Evolutionary conservation across 2,329 filamentous ascomycete species (phyloP).

Genomic region (Trichocomaceae sp.): DNA sequence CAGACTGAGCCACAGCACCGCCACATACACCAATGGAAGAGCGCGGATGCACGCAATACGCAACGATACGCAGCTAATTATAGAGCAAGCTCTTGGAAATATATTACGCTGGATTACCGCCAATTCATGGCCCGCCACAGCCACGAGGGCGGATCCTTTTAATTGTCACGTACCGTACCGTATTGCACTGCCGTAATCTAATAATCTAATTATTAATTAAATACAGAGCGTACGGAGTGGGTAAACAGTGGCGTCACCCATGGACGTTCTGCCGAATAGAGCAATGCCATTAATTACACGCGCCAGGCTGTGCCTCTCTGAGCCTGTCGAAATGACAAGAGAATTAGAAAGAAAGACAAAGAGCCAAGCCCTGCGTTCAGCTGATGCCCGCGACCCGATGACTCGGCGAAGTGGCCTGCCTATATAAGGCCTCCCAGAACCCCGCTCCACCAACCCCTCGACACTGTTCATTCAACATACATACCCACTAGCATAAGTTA

Average conservation of each 20-base stretch:
- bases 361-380: background rate
- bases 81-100: background rate
- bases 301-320: too few species aligned
- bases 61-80: background rate
- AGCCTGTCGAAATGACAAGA: background rate
- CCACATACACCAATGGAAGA: too few species aligned
- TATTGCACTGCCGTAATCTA: too few species aligned
- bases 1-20: too few species aligned
- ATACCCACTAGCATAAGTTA: too few species aligned
- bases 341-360: background rate
- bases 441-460: slow-evolving; percentile 6
- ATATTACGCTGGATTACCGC: background rate
- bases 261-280: too few species aligned
- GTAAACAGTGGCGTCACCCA: too few species aligned
- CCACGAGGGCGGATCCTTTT: background rate
- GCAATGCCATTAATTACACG: too few species aligned
- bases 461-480: background rate
- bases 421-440: background rate
- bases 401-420: background rate
- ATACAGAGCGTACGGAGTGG: too few species aligned
- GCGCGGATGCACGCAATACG: too few species aligned
- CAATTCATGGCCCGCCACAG: background rate
- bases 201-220: too few species aligned
- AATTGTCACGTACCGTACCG: too few species aligned
- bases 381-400: background rate